Evolutionary conservation across 1,139 yeast genomes (phyloP).

Genomic region (Scheffersomyces lignicola): DNA sequence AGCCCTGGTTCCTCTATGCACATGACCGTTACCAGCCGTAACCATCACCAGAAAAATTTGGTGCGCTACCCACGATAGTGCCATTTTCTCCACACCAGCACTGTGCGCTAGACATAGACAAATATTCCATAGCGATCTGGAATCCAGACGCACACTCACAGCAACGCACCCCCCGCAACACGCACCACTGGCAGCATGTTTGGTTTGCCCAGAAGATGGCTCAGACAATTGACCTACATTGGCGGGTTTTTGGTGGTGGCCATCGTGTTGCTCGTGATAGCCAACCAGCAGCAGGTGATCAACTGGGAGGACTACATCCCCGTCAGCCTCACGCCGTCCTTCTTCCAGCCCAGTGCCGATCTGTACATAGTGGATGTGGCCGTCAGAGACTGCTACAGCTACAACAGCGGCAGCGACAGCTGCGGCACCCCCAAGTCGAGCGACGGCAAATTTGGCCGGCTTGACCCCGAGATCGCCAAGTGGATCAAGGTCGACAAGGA

Average conservation of each 20-base stretch:
- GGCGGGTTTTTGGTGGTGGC: slow-evolving; percentile 18
- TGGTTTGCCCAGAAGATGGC: slow-evolving; percentile 23
- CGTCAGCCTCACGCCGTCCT: slow-evolving; percentile 27
- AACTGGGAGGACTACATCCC: slow-evolving; percentile 32
- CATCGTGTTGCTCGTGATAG: slow-evolving; percentile 25
- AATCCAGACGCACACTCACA: too few relatives aligned
- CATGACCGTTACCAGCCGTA: too few relatives aligned
- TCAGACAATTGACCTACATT: slow-evolving; percentile 26
- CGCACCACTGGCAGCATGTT: too few relatives aligned
- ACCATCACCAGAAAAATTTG: too few relatives aligned
- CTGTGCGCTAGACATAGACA: too few relatives aligned
- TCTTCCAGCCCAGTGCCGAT: slow-evolving; percentile 42
- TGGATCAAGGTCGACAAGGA: slow-evolving; percentile 43
- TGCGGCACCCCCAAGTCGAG: slow-evolving; percentile 34
- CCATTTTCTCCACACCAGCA: too few relatives aligned
- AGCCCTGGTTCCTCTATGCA: too few relatives aligned
- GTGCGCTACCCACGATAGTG: too few relatives aligned
- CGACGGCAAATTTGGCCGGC: slow-evolving; percentile 32
- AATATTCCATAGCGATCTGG: too few relatives aligned
- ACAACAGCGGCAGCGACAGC: slow-evolving; percentile 21
- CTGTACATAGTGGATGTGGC: slow-evolving; percentile 37
- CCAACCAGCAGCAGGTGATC: slow-evolving; percentile 33
- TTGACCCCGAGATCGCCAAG: slow-evolving; percentile 25
- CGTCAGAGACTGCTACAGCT: slow-evolving; percentile 30
- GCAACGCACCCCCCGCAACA: too few relatives aligned